phyloP scores from a whole-genome alignment of 2,329 filamentous ascomycete genomes.

The Albifimbria verrucaria region DNA sequence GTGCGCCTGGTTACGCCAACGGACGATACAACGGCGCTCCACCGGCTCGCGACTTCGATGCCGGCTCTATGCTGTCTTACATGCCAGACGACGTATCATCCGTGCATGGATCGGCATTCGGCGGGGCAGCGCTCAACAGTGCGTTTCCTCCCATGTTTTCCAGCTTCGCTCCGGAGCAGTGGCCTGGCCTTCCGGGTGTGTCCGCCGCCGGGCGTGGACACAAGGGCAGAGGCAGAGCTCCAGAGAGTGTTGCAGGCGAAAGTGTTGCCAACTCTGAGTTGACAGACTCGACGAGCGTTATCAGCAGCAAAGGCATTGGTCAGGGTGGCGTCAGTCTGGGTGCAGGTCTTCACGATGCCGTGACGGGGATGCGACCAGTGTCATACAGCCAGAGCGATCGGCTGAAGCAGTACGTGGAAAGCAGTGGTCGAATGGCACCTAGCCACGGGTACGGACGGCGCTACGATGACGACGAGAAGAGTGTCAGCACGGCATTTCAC shows the following conservation, averaged over 20 bases:
- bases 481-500: conserved; percentile 92
- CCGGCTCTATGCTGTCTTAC: conserved; percentile 87
- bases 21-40: conserved; percentile 39
- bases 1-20: conserved; percentile 28
- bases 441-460: conserved; percentile 67
- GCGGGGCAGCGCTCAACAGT: conserved; percentile 68
- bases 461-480: conserved; percentile 91
- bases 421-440: conserved; percentile 65
- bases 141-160: conserved; percentile 96
- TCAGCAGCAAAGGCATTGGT: conserved; percentile 70
- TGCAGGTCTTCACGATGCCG: conserved; percentile 71
- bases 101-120: conserved; percentile 86
- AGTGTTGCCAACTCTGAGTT: conserved; percentile 89
- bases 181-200: conserved; percentile 77
- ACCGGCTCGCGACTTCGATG: conserved; percentile 60
- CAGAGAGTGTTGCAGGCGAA: conserved; percentile 83
- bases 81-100: conserved; percentile 97
- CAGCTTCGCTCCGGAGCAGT: conserved; percentile 80
- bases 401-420: conserved; percentile 91
- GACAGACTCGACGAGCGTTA: conserved; percentile 78
- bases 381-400: conserved; percentile 68
- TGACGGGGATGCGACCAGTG: conserved; percentile 60
- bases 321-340: conserved; percentile 86
- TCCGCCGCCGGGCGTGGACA: conserved; percentile 57
- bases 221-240: conserved; percentile 63